These are phyloP conservation scores for Parathielavia appendiculata DNA, from an alignment of 495 filamentous ascomycete genomes.

Conservation along the genomic window DNA sequence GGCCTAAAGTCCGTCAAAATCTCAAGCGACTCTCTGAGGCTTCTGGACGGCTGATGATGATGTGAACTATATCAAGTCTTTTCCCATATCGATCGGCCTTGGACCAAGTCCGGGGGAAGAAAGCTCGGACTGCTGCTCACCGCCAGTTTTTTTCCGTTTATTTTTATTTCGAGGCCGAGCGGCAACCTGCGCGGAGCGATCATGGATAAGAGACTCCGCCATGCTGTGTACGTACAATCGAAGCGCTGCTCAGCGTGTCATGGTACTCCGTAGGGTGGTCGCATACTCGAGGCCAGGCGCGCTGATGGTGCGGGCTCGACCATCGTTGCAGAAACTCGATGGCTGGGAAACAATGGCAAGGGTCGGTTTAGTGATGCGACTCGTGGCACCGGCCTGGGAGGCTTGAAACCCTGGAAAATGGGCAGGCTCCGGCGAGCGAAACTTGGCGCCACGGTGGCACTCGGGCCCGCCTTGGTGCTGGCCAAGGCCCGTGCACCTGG, in stretches of 20 bases:
- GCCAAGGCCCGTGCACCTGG: not conserved
- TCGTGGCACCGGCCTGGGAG: not conserved
- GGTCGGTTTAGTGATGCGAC: not conserved
- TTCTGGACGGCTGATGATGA: not conserved
- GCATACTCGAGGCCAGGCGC: slow-evolving; percentile 28
- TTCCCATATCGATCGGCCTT: not conserved
- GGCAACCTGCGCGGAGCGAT: slow-evolving; percentile 21
- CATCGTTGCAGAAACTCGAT: slow-evolving; percentile 8
- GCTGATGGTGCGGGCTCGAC: not conserved
- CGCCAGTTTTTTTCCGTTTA: slow-evolving; percentile 27
- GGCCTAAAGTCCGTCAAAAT: not conserved
- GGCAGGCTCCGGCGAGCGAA: not conserved
- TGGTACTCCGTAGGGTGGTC: slow-evolving; percentile 26
- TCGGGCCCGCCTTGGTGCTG: too few relatives aligned
- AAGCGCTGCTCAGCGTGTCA: slow-evolving; percentile 9
- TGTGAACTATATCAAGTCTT: not conserved
- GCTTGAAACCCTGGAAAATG: too few relatives aligned
- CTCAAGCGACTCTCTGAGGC: not conserved
- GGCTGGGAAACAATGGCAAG: slow-evolving; percentile 10
- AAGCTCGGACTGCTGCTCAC: slow-evolving; percentile 19
- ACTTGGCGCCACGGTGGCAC: not conserved
- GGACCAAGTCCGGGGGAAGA: not conserved
- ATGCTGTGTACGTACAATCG: slow-evolving; percentile 23
- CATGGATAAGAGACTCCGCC: slow-evolving; percentile 11
- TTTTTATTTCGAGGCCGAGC: slow-evolving; percentile 13